Evolutionary conservation across 2,329 filamentous ascomycete species (phyloP), one percentile per base, ranked within the genome.

Genomic region (Immersiporthe knoxdaviesiana): DNA sequence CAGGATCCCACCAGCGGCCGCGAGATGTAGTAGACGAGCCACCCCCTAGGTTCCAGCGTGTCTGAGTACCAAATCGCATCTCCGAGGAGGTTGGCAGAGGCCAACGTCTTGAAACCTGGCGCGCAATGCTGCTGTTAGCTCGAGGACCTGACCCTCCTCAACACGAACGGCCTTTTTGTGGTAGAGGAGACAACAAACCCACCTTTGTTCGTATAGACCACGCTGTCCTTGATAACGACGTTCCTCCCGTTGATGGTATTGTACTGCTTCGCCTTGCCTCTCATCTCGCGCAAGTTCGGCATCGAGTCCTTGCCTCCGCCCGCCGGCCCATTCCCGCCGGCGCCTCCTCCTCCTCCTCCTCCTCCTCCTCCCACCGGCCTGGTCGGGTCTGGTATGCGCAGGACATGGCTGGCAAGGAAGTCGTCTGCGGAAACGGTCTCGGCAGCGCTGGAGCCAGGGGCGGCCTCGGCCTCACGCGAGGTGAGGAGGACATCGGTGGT

Each of bases 121-220:
- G 61, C 52, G 67, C 72, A n/a, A n/a, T n/a, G 65, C 74, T 60
- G n/a, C 41, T 35, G 66, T 65, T 58, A 67, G 65, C 37, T 41
- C 44, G 8, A 8, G 44, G 21, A n/a, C 18, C 37, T 12, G 2
- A 37, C 35, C n/a, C 24, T 32, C 8, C n/a, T n/a, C 58, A 32
- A n/a, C 54, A 47, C n/a, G 39, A n/a, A n/a, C 8, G 14, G n/a
- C 32, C 58, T 24, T 7, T n/a, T n/a, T n/a, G n/a, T n/a, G n/a
- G 24, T 14, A 50, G 16, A 8, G n/a, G 44, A 30, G n/a, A 37
- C n/a, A 47, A 76, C 82, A 30, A 47, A 76, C 82, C 63, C 80
- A 93, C 94, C 96, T 85, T 99, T 99, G 78, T 98, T 98, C 79
- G 92, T 97, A 81, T 97, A 99, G 54, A 98, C 87, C 74, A 91